Evolutionary conservation across 768 basidiomycete genomes (phyloP).

Genomic region (Auriscalpium microsporum): DNA sequence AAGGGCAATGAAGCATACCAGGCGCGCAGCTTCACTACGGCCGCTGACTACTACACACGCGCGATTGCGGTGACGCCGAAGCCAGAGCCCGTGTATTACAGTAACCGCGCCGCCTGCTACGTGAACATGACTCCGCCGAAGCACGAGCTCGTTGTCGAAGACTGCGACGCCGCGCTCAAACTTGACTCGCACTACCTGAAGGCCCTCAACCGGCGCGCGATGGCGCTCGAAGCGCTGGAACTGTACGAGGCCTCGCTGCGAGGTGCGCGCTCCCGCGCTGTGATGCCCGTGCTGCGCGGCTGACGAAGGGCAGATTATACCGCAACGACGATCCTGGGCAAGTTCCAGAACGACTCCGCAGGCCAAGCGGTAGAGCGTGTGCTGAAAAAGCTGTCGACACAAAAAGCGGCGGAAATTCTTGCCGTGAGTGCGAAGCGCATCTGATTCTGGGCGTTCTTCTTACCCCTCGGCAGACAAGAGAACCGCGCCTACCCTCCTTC

Average conservation of each 20-base stretch:
- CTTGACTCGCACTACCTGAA: conserved; percentile 84
- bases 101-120: conserved; percentile 96
- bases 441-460: background rate
- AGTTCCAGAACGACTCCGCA: conserved; percentile 77
- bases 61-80: conserved; percentile 69
- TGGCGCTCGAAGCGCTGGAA: conserved; percentile 71
- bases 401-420: conserved; percentile 68
- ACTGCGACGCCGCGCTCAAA: conserved; percentile 83
- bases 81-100: conserved; percentile 89
- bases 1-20: conserved; percentile 69
- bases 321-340: conserved; percentile 90
- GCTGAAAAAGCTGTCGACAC: conserved; percentile 68
- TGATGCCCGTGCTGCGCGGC: background rate
- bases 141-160: conserved; percentile 71
- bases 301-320: conserved; percentile 65
- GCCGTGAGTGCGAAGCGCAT: conserved; percentile 32
- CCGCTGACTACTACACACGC: conserved; percentile 60
- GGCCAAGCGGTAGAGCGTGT: conserved; percentile 86
- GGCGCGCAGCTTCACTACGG: conserved; percentile 47
- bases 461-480: conserved; percentile 43
- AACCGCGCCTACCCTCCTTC: conserved; percentile 76
- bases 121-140: conserved; percentile 85
- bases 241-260: conserved; percentile 69
- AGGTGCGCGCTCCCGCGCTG: conserved; percentile 33
- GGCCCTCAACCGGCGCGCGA: conserved; percentile 82